These are phyloP conservation scores for Yamadazyma philogaea DNA, from an alignment of 805 yeast species.

Conservation along the genomic window DNA sequence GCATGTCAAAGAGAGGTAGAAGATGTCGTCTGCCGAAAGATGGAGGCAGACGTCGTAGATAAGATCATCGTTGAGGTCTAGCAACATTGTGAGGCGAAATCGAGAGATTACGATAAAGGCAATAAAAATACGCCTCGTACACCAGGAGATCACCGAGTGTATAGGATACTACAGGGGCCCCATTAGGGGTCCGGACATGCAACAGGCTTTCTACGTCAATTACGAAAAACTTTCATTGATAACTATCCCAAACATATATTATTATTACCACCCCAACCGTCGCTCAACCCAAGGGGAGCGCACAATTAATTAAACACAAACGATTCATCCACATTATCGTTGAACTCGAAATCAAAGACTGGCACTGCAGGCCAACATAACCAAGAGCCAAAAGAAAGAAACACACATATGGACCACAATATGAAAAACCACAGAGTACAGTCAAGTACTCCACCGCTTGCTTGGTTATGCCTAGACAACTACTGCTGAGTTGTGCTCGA, in stretches of 20 bases:
- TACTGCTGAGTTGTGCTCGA: conserved; percentile 49
- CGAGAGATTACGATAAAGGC: too few species aligned
- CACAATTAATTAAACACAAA: conserved; percentile 10
- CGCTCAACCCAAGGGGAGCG: conserved; percentile 14
- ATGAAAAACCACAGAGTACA: conserved; percentile 5
- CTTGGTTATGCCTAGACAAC: conserved; percentile 18
- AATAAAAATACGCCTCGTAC: too few species aligned
- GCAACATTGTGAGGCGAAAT: conserved; percentile 6
- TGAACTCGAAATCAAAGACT: conserved; percentile 13
- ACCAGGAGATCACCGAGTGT: too few species aligned
- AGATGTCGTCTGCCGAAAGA: conserved; percentile 39
- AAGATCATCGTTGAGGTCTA: conserved; percentile 4
- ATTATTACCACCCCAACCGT: conserved; percentile 7
- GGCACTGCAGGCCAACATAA: conserved; percentile 18
- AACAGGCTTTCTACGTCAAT: too few species aligned
- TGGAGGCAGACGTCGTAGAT: conserved; percentile 11
- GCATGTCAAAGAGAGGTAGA: conserved; percentile 37
- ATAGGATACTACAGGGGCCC: too few species aligned
- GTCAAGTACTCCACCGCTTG: conserved; percentile 7
- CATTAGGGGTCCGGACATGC: too few species aligned
- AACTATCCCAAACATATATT: conserved; percentile 1
- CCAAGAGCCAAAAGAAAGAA: neutral
- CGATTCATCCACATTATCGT: conserved; percentile 8
- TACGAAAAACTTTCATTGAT: neutral
- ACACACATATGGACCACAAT: conserved; percentile 2